Evolutionary conservation across 129 eudicot species (phyloP).

Genomic region (Calendula officinalis): DNA sequence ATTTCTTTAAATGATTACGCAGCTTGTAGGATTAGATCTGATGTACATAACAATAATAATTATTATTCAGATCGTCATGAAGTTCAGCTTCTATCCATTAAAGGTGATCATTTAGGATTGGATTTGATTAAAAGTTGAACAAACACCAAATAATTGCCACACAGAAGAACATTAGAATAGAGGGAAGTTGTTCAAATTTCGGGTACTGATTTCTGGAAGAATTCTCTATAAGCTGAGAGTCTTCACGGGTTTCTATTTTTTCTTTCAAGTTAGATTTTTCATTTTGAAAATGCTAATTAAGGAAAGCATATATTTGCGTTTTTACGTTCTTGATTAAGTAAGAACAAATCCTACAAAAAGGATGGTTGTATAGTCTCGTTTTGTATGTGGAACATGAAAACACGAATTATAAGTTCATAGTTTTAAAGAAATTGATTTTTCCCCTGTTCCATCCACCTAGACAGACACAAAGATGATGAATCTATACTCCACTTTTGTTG

Average conservation of each 20-base stretch:
- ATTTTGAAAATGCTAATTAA: not conserved
- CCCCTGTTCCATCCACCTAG: too few relatives aligned
- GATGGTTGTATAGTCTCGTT: slow-evolving; percentile 29
- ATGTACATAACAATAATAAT: slow-evolving; percentile 21
- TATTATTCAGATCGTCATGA: slow-evolving; percentile 32
- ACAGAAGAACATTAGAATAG: not conserved
- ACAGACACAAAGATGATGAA: too few relatives aligned
- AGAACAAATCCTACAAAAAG: slow-evolving; percentile 11
- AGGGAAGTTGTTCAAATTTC: not conserved
- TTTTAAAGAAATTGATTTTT: too few relatives aligned
- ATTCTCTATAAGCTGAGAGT: slow-evolving; percentile 29
- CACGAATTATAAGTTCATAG: slow-evolving; percentile 12
- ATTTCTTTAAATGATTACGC: slow-evolving; percentile 42
- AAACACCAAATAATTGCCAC: not conserved
- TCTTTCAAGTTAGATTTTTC: slow-evolving; percentile 4
- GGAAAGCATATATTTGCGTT: not conserved
- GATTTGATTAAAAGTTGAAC: slow-evolving; percentile 23
- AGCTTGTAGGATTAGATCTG: slow-evolving; percentile 28
- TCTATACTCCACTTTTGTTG: too few relatives aligned
- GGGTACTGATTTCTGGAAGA: slow-evolving; percentile 1
- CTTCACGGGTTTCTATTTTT: not conserved
- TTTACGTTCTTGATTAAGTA: not conserved
- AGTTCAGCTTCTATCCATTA: slow-evolving; percentile 14
- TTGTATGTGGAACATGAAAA: slow-evolving; percentile 9
- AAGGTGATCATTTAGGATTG: slow-evolving; percentile 24